Evolutionary conservation across 768 basidiomycete species (phyloP), one percentile per base, ranked within the genome.

Genomic region (Suillus sp.): DNA sequence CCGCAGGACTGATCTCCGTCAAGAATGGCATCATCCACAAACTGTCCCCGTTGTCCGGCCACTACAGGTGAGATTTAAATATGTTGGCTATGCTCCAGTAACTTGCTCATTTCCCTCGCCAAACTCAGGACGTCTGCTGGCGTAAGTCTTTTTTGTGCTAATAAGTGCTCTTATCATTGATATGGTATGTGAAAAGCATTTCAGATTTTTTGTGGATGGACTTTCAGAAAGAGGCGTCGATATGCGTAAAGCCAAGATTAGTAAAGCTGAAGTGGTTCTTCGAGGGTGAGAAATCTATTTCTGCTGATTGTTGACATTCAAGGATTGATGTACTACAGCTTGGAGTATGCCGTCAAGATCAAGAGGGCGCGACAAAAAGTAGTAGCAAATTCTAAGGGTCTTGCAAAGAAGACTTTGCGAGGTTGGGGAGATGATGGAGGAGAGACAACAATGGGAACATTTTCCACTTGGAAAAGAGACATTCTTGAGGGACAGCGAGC

Each of bases 1-100:
- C 86, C 0, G 87, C 88, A 6, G 87, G 87, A 8, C 75, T 89
- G 47, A 86, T 90, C 61, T 81, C 84, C 0, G 86, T 90, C 30
- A 84, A 88, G 67, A 76, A 86, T 45, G 88, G 88, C 2, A 57
- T 82, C 20, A 84, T 90, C 55, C 80, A 85, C 63, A 85, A 80
- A 4, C 74, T 90, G 3, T 86, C 85, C 3, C 89, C 89, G 2
- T 76, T 89, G 4, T 86, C 85, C 3, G 89, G 89, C 1, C 89
- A 91, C 67, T 91, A 90, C 71, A 77, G 83, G 81, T 80, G 55
- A 62, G 66, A 56, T 1, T 63, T 65, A 64, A n/a, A 51, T 18
- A 54, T 59, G 32, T 40, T 34, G 30, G 18, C 18, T 20, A 32
- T 32, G 18, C 30, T 51, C 30, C 18, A 18, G 20, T 30, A 2